Conservation (phyloP, 305 asterid species). For the Petunia hybrid region DNA sequence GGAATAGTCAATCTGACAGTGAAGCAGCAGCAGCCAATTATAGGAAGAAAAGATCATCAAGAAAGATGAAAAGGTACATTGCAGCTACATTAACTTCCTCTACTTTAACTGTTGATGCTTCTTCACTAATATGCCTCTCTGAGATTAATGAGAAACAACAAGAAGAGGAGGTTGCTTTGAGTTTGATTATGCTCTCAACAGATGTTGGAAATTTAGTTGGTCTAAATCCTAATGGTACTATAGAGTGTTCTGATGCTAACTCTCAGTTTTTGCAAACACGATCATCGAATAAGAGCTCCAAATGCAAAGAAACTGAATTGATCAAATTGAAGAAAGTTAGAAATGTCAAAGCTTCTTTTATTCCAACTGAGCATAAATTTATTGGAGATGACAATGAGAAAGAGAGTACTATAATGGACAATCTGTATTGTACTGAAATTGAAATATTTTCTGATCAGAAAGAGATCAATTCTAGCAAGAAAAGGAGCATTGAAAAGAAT, state of each 20-base stretch:
- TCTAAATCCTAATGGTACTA: slow-evolving; percentile 31
- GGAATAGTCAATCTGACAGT: slow-evolving; percentile 55
- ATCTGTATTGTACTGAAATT: no score
- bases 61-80: slow-evolving; percentile 57
- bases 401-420: not conserved
- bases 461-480: slow-evolving; percentile 21
- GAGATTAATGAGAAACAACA: slow-evolving; percentile 50
- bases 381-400: slow-evolving; percentile 30
- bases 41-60: slow-evolving; percentile 50
- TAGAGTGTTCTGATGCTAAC: slow-evolving; percentile 47
- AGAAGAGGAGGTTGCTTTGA: slow-evolving; percentile 75
- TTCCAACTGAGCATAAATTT: slow-evolving; percentile 22
- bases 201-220: slow-evolving; percentile 50
- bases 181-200: slow-evolving; percentile 68
- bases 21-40: slow-evolving; percentile 46
- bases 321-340: not conserved
- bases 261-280: slow-evolving; percentile 37
- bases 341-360: slow-evolving; percentile 30
- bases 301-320: slow-evolving; percentile 27
- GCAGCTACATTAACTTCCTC: slow-evolving; percentile 40
- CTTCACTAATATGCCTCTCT: slow-evolving; percentile 36
- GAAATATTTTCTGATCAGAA: no score
- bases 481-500: slow-evolving; percentile 25
- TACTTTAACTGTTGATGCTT: slow-evolving; percentile 38
- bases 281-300: slow-evolving; percentile 32